Conservation (phyloP, 2,329 filamentous ascomycete genomes). For the Colletotrichum somersetense region DNA sequence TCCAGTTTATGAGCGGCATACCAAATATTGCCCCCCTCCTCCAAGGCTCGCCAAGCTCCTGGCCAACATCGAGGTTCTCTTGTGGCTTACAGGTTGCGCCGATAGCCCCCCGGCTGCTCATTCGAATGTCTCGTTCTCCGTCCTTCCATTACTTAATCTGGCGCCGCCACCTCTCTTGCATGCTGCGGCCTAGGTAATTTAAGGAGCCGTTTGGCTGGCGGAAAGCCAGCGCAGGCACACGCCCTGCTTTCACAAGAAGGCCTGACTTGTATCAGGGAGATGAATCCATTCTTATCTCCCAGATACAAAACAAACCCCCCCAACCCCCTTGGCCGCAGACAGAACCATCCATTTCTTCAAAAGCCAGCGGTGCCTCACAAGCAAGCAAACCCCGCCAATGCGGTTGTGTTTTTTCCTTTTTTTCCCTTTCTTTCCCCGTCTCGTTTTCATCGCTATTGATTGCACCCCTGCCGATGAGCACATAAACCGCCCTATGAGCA, state of each 20-base stretch:
- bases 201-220: neutral
- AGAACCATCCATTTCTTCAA: neutral
- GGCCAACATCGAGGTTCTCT: conserved; percentile 19
- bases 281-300: conserved; percentile 17
- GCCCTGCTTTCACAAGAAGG: conserved; percentile 3
- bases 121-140: conserved; percentile 10
- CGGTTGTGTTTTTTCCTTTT: neutral
- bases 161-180: conserved; percentile 14
- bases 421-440: neutral
- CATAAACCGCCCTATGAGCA: conserved; percentile 26
- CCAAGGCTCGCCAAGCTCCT: conserved; percentile 19
- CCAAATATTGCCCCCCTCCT: neutral
- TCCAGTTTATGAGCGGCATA: conserved; percentile 1
- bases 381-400: conserved; percentile 8
- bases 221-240: conserved; percentile 10
- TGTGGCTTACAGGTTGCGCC: conserved; percentile 24
- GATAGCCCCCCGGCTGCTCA: conserved; percentile 12
- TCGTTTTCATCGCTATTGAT: conserved; percentile 5
- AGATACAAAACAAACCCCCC: neutral
- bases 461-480: conserved; percentile 30
- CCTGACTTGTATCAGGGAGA: conserved; percentile 18
- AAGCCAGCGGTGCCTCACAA: conserved; percentile 8
- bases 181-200: neutral
- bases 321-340: conserved; percentile 13
- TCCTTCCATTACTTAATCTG: conserved; percentile 13